Evolutionary conservation across 2,329 filamentous ascomycete genomes (phyloP).

Genomic region (Neopestalotiopsis sp.): DNA sequence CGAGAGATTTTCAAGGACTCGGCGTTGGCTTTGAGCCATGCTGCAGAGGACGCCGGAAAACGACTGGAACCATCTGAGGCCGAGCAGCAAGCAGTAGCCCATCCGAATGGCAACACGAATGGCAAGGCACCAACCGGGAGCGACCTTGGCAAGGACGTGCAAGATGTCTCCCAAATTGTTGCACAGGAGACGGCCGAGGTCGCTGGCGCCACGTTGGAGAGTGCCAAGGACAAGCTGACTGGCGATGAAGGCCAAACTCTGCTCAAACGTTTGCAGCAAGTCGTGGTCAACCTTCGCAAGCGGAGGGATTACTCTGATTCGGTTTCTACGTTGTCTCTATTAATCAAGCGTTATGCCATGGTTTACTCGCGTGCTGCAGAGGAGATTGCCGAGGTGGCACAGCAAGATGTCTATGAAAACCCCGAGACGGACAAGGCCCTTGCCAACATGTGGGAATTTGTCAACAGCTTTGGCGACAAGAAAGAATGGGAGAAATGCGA

Average conservation of each 20-base stretch:
- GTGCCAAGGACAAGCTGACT: conserved; percentile 74
- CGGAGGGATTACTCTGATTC: conserved; percentile 86
- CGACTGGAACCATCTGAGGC: conserved; percentile 72
- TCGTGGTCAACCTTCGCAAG: conserved; percentile 75
- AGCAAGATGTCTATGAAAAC: conserved; percentile 77
- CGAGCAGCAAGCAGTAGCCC: conserved; percentile 60
- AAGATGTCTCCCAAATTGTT: conserved; percentile 61
- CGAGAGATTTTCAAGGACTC: conserved; percentile 88
- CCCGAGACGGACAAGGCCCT: conserved; percentile 76
- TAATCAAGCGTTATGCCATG: conserved; percentile 80
- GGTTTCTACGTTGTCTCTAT: conserved; percentile 75
- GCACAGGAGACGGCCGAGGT: conserved; percentile 46
- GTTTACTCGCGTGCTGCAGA: conserved; percentile 77
- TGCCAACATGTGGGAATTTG: conserved; percentile 79
- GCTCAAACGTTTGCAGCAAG: conserved; percentile 76
- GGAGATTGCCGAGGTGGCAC: conserved; percentile 68
- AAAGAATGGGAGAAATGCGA: conserved; percentile 80
- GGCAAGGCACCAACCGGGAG: conserved; percentile 57
- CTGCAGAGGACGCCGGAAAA: conserved; percentile 76
- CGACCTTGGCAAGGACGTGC: conserved; percentile 65
- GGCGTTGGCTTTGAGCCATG: conserved; percentile 77
- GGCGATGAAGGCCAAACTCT: conserved; percentile 77
- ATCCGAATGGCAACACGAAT: conserved; percentile 32
- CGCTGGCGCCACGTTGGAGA: conserved; percentile 60
- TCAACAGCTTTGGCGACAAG: conserved; percentile 79